A percentile compares a stretch with the other conserved stretches of the same genome.
These are phyloP conservation scores for Solanum chilense DNA, from an alignment of 257 asterid species.

Conservation along the genomic window DNA sequence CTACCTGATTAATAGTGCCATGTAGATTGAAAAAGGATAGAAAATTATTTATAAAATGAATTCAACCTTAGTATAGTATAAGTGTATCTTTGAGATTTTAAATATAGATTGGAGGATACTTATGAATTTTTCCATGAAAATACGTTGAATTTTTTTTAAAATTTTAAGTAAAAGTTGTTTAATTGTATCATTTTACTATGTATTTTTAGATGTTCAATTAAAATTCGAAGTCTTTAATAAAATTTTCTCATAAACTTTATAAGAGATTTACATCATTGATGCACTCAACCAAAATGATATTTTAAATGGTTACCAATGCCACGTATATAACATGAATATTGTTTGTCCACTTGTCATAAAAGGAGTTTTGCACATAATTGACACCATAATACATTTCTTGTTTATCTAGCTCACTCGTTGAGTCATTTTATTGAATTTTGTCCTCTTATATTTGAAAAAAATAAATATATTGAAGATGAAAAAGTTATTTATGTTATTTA, in stretches of 20 bases:
- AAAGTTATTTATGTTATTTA: background rate
- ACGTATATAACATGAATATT: background rate
- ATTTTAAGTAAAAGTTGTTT: background rate
- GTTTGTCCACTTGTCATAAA: background rate
- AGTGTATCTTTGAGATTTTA: fast-evolving
- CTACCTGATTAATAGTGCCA: too few relatives aligned
- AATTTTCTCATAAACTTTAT: background rate
- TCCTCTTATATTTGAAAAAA: background rate
- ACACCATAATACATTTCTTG: background rate
- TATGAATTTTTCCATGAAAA: too few relatives aligned
- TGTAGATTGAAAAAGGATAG: fast-evolving
- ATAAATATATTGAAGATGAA: background rate
- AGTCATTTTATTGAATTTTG: background rate
- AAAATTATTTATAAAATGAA: too few relatives aligned
- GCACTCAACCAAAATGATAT: background rate
- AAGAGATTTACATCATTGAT: background rate
- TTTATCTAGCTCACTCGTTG: background rate
- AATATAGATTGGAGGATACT: fast-evolving
- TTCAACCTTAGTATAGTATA: too few relatives aligned
- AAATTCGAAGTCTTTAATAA: background rate
- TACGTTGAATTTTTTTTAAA: background rate
- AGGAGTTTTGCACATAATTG: background rate
- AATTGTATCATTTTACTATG: fast-evolving
- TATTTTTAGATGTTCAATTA: background rate
- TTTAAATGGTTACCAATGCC: background rate